Evolutionary conservation across 2,329 filamentous ascomycete genomes (phyloP).

Genomic region (Aspergillus novofumigatus): DNA sequence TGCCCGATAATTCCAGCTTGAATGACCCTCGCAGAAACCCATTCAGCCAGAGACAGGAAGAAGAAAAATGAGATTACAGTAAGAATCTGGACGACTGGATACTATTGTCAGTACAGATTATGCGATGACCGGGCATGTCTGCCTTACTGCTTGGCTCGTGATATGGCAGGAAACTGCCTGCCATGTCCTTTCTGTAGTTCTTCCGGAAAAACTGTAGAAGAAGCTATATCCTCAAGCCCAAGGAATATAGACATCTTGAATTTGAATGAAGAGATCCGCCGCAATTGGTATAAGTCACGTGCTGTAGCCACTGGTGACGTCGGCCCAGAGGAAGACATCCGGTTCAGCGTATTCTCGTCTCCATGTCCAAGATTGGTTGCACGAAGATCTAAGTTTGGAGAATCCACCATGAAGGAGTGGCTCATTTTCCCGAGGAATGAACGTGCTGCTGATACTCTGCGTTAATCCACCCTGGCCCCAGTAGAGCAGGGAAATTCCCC

Average conservation of each 20-base stretch:
- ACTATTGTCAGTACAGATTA: slow-evolving; percentile 5
- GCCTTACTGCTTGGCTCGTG: slow-evolving; percentile 37
- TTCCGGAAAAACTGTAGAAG: not conserved
- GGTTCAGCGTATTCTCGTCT: not conserved
- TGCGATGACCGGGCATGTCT: not conserved
- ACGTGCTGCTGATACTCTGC: not conserved
- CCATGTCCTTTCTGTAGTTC: slow-evolving; percentile 1
- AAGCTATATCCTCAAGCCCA: not conserved
- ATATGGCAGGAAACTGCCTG: slow-evolving; percentile 34
- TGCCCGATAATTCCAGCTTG: slow-evolving; percentile 46
- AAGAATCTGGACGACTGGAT: slow-evolving; percentile 37
- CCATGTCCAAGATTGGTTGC: not conserved
- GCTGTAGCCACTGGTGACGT: not conserved
- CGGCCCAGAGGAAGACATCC: not conserved
- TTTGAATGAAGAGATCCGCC: not conserved
- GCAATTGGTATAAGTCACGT: not conserved
- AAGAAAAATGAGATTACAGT: slow-evolving; percentile 45
- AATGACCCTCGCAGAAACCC: slow-evolving; percentile 39
- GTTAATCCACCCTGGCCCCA: too few species aligned
- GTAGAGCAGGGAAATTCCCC: too few species aligned
- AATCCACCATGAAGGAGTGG: not conserved
- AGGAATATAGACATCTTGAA: not conserved
- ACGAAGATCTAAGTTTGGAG: not conserved
- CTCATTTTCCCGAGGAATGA: not conserved
- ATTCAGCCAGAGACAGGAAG: slow-evolving; percentile 41